phyloP scores from a whole-genome alignment of 1,284 basidiomycete species.

The Takashimella koratensis region DNA sequence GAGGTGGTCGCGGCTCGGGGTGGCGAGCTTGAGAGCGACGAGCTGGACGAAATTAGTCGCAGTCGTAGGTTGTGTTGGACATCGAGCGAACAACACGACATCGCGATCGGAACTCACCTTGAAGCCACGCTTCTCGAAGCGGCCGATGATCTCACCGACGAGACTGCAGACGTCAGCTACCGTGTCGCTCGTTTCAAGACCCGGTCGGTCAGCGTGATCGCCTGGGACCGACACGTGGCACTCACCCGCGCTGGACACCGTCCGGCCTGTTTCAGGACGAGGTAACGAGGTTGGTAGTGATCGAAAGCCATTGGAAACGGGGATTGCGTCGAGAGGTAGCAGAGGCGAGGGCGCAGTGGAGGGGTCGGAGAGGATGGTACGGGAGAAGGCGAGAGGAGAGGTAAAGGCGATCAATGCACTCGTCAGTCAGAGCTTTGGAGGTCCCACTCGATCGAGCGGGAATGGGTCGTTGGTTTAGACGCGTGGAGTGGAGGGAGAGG shows the following conservation, averaged over 20 bases:
- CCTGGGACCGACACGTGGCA: constrained; percentile 1
- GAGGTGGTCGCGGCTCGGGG: constrained; percentile 72
- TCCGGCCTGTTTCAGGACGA: constrained; percentile 64
- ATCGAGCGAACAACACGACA: background rate
- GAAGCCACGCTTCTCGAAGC: constrained; percentile 95
- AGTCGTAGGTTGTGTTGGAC: background rate
- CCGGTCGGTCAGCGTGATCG: background rate
- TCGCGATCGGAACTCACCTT: constrained; percentile 53
- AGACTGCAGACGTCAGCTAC: constrained; percentile 50
- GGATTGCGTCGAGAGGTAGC: no score
- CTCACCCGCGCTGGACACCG: constrained; percentile 81
- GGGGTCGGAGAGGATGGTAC: no score
- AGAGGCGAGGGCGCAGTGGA: no score
- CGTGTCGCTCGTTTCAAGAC: background rate
- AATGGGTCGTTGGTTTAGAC: no score
- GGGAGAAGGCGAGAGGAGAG: background rate
- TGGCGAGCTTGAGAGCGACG: constrained; percentile 78
- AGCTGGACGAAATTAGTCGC: constrained; percentile 23
- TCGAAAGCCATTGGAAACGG: no score
- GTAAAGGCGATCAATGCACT: background rate
- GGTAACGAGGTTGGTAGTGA: background rate
- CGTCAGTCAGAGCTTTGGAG: no score
- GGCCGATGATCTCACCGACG: constrained; percentile 85
- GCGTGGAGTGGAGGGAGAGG: background rate
- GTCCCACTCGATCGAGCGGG: no score